Conservation (phyloP, 2,329 filamentous ascomycete species). For the Xylariaceae sp. region DNA sequence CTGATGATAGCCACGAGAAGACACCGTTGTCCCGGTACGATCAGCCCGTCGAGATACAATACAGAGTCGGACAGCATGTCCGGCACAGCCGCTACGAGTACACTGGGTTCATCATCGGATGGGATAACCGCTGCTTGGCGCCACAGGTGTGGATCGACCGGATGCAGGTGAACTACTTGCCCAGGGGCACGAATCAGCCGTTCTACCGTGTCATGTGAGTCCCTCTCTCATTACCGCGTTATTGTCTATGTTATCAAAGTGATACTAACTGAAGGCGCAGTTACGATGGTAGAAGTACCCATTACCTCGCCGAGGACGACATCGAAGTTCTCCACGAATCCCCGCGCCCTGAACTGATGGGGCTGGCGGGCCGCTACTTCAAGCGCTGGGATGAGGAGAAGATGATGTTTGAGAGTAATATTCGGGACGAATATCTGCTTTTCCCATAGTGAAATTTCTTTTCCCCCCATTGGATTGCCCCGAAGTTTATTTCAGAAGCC, state of each 20-base stretch:
- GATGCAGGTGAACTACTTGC: slow-evolving; percentile 63
- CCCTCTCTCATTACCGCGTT: background rate
- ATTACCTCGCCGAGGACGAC: slow-evolving; percentile 72
- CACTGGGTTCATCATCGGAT: slow-evolving; percentile 64
- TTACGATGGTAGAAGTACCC: slow-evolving; percentile 60
- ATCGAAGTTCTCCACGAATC: slow-evolving; percentile 49
- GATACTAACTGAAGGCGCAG: background rate
- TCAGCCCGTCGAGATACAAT: slow-evolving; percentile 31
- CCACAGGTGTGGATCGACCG: slow-evolving; percentile 61
- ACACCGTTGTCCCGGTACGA: background rate
- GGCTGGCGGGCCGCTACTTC: slow-evolving; percentile 64
- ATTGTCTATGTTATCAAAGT: background rate
- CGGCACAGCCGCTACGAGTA: slow-evolving; percentile 64
- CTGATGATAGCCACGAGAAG: background rate
- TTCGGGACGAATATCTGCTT: slow-evolving; percentile 68
- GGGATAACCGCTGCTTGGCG: slow-evolving; percentile 48
- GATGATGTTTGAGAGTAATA: slow-evolving; percentile 64
- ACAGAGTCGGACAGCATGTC: slow-evolving; percentile 62
- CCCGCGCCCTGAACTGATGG: slow-evolving; percentile 50
- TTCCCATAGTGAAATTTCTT: slow-evolving; percentile 49
- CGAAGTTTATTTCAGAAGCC: too few relatives aligned
- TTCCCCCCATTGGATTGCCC: background rate
- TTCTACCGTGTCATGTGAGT: slow-evolving; percentile 65
- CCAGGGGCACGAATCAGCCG: slow-evolving; percentile 60
- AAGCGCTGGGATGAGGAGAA: slow-evolving; percentile 60